A percentile compares a stretch with the other conserved stretches of the same genome.
These are phyloP conservation scores for Geotrichum restrictum DNA, from an alignment of 1,139 yeast species.

Conservation along the genomic window DNA sequence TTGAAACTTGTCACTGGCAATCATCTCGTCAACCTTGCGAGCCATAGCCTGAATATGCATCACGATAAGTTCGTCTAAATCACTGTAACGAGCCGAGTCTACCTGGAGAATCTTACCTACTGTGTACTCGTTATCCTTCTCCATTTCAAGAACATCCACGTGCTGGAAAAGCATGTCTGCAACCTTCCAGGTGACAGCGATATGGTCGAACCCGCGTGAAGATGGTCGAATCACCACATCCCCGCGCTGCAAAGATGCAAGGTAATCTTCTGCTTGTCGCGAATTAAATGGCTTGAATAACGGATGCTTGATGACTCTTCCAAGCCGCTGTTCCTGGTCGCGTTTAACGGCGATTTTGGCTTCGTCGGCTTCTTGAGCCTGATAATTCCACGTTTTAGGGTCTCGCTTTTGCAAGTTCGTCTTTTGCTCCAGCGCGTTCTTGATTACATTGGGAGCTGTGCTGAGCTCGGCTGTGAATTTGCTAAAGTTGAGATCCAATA, in stretches of 20 bases:
- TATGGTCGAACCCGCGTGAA: constrained; percentile 78
- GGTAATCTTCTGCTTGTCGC: constrained; percentile 85
- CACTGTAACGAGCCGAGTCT: constrained; percentile 67
- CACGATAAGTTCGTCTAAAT: constrained; percentile 88
- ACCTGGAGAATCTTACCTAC: constrained; percentile 63
- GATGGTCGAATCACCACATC: constrained; percentile 94
- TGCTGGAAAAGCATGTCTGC: constrained; percentile 90
- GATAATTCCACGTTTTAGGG: constrained; percentile 75
- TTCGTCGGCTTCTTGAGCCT: constrained; percentile 64
- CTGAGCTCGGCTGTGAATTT: constrained; percentile 72
- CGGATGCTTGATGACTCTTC: constrained; percentile 87
- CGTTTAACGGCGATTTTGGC: constrained; percentile 49
- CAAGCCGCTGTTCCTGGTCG: constrained; percentile 52
- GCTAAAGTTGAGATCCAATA: constrained; percentile 65
- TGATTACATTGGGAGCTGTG: constrained; percentile 61
- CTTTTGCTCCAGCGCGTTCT: constrained; percentile 48
- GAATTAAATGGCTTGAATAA: constrained; percentile 78
- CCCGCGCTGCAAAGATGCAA: constrained; percentile 86
- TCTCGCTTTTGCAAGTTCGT: constrained; percentile 48
- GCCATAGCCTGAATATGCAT: constrained; percentile 85
- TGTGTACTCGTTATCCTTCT: constrained; percentile 58
- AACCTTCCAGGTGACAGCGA: constrained; percentile 95
- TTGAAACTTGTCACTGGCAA: constrained; percentile 81
- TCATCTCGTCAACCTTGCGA: constrained; percentile 78
- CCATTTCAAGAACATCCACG: constrained; percentile 74